Percentiles rank a stretch among this genome's conserved stretches.
Conservation (phyloP, 352 stramenopile genomes). For the Phytophthora citricola region DNA sequence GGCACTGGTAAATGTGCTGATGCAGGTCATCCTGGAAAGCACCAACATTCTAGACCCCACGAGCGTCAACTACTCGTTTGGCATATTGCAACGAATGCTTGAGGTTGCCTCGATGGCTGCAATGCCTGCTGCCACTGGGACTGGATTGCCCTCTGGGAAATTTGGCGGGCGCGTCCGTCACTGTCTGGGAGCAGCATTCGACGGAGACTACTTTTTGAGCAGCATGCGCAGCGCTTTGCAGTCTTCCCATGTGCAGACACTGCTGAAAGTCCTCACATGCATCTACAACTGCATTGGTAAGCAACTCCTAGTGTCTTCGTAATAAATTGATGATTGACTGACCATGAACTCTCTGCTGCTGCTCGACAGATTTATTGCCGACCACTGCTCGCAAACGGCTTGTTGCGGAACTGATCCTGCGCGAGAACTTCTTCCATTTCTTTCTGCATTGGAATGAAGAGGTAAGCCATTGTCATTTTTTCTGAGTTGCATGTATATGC, state of each 20-base stretch:
- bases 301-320: conserved; percentile 1
- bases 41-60: conserved; percentile 85
- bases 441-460: conserved; percentile 92
- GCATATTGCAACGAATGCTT: conserved; percentile 78
- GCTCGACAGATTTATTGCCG: conserved; percentile 65
- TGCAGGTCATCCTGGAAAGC: conserved; percentile 82
- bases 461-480: conserved; percentile 33
- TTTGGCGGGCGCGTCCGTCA: conserved; percentile 42
- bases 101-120: conserved; percentile 60
- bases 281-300: conserved; percentile 86
- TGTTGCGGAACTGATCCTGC: conserved; percentile 76
- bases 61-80: conserved; percentile 88
- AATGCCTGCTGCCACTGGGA: conserved; percentile 30
- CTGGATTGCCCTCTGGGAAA: conserved; percentile 22
- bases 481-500: neutral
- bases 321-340: neutral
- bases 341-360: conserved; percentile 3
- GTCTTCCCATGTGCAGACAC: conserved; percentile 82
- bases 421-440: conserved; percentile 89
- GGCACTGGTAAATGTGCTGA: conserved; percentile 71
- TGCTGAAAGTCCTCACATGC: conserved; percentile 88
- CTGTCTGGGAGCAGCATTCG: conserved; percentile 56
- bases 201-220: conserved; percentile 74
- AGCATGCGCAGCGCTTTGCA: conserved; percentile 76
- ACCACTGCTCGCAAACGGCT: conserved; percentile 67